Conservation (phyloP, 23 red algal species). For the Gracilaria vermiculophylla region DNA sequence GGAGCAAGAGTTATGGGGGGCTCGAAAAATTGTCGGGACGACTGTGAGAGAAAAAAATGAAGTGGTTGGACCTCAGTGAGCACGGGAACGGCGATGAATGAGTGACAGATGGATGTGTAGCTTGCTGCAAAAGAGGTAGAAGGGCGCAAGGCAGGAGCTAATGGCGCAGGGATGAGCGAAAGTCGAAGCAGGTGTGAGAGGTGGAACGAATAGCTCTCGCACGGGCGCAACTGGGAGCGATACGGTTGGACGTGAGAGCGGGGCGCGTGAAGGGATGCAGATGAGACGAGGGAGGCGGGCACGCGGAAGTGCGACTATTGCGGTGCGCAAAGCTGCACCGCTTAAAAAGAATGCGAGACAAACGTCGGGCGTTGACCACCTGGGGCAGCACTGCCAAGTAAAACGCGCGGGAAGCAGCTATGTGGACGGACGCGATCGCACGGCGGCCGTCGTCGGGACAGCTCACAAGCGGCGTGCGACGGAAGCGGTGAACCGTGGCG, state of each 20-base stretch:
- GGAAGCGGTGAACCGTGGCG: background rate
- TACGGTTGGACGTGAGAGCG: background rate
- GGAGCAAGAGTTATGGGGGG: too few species aligned
- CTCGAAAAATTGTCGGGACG: too few species aligned
- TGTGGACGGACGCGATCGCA: background rate
- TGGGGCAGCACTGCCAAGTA: slow-evolving; percentile 5
- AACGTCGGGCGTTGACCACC: background rate
- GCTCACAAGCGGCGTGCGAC: background rate
- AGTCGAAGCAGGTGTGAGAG: background rate
- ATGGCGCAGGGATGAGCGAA: background rate
- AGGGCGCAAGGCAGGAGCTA: too few species aligned
- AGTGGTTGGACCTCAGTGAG: too few species aligned
- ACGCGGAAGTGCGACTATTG: background rate
- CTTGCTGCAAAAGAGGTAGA: too few species aligned
- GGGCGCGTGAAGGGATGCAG: background rate
- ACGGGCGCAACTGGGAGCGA: too few species aligned
- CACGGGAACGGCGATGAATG: background rate
- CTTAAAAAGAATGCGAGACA: background rate
- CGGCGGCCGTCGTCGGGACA: background rate
- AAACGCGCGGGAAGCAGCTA: background rate
- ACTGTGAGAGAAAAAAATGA: background rate
- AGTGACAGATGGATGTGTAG: too few species aligned
- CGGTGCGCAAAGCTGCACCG: background rate
- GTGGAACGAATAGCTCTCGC: too few species aligned
- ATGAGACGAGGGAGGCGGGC: background rate